Conservation (phyloP, 768 basidiomycete genomes). For the Termitomyces sp. region DNA sequence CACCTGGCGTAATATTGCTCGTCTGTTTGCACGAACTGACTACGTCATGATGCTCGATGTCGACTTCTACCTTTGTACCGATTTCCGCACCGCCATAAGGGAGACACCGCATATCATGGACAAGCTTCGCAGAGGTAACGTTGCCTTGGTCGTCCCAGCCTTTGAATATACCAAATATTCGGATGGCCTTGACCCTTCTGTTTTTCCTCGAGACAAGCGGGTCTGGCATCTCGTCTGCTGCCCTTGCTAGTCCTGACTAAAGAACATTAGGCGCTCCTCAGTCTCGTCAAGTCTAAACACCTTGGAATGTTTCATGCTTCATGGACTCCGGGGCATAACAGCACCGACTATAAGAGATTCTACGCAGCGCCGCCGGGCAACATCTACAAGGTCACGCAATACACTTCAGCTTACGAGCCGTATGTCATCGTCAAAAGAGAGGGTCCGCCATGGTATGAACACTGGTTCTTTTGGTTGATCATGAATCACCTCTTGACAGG, state of each 20-base stretch:
- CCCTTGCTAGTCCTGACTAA: background rate
- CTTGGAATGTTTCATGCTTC: slow-evolving; percentile 76
- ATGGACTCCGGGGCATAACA: slow-evolving; percentile 79
- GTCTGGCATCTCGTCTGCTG: slow-evolving; percentile 32
- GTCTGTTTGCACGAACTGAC: slow-evolving; percentile 79
- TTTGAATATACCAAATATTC: slow-evolving; percentile 73
- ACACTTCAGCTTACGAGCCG: slow-evolving; percentile 86
- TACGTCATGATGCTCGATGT: slow-evolving; percentile 91
- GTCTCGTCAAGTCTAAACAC: slow-evolving; percentile 50
- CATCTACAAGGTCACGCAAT: slow-evolving; percentile 72
- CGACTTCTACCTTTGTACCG: slow-evolving; percentile 82
- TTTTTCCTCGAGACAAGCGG: slow-evolving; percentile 69
- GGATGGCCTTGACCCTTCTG: slow-evolving; percentile 55
- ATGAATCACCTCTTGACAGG: slow-evolving; percentile 39
- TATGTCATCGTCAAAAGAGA: slow-evolving; percentile 82
- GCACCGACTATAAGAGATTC: slow-evolving; percentile 73
- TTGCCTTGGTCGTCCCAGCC: slow-evolving; percentile 80
- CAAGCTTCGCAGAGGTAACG: slow-evolving; percentile 53
- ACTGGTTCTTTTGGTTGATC: slow-evolving; percentile 3
- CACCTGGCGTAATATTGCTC: slow-evolving; percentile 84
- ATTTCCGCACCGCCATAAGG: slow-evolving; percentile 62
- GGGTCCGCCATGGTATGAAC: slow-evolving; percentile 64
- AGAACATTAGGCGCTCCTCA: slow-evolving; percentile 45
- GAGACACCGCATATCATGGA: slow-evolving; percentile 36
- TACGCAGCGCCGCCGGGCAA: slow-evolving; percentile 58